These are phyloP conservation scores for Tribonema minus DNA, from an alignment of 108 stramenopile species.

Conservation along the genomic window DNA sequence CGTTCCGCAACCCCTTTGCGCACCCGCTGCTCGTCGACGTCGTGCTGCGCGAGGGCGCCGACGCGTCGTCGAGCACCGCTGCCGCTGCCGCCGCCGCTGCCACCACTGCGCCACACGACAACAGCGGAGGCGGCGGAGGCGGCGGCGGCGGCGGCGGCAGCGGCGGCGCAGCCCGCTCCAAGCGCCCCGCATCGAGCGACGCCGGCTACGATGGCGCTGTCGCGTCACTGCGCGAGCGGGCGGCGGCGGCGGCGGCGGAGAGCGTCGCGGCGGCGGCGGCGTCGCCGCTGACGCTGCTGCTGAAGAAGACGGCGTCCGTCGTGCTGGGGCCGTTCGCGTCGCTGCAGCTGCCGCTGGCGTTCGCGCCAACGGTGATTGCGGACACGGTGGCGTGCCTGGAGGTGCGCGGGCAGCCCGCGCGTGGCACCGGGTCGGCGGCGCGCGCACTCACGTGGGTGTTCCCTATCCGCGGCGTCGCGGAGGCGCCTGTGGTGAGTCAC, in stretches of 20 bases:
- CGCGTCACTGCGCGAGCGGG: no score
- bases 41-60: no score
- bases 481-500: constrained; percentile 56
- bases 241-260: not conserved
- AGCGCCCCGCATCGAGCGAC: no score
- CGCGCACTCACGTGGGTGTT: constrained; percentile 48
- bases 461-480: constrained; percentile 50
- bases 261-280: not conserved
- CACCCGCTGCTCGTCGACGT: constrained; percentile 52
- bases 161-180: no score
- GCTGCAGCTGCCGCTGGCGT: constrained; percentile 42
- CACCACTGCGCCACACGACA: no score
- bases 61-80: no score
- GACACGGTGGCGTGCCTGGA: constrained; percentile 42
- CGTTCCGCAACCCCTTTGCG: constrained; percentile 61
- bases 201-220: no score
- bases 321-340: constrained; percentile 47
- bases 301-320: constrained; percentile 4
- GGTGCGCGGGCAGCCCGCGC: constrained; percentile 37
- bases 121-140: no score
- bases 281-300: constrained; percentile 44
- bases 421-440: no score
- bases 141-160: no score
- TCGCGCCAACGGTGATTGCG: constrained; percentile 49
- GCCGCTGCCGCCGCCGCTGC: no score